A percentile compares a stretch with the other conserved stretches of the same genome.
These are phyloP conservation scores for Eucalyptus sp. DNA, from an alignment of 345 rosid genomes.

Conservation along the genomic window DNA sequence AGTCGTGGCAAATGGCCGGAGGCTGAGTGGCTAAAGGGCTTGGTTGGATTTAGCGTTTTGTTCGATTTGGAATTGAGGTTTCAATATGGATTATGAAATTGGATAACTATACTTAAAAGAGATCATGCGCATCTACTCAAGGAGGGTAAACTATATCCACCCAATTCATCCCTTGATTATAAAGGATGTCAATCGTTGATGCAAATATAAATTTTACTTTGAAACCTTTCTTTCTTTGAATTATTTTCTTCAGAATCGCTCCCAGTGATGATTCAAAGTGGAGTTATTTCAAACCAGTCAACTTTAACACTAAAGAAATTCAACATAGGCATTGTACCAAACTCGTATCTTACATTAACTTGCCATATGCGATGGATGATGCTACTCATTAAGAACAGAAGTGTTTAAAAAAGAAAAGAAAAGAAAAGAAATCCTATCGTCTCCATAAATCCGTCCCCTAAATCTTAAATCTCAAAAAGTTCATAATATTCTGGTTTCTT, in stretches of 20 bases:
- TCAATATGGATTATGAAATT: not conserved
- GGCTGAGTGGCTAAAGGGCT: not conserved
- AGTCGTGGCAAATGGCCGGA: not conserved
- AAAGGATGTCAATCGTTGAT: accelerated
- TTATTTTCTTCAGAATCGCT: not conserved
- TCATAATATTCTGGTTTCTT: not conserved
- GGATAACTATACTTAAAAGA: not conserved
- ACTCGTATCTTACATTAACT: not conserved
- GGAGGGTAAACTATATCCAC: not conserved
- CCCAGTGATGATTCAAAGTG: not conserved
- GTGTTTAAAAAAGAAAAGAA: no score
- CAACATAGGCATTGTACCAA: not conserved
- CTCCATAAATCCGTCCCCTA: no score
- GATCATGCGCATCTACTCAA: not conserved
- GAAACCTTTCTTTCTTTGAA: not conserved
- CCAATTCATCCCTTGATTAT: not conserved
- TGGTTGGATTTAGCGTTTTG: not conserved
- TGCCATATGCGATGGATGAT: not conserved
- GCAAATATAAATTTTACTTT: not conserved
- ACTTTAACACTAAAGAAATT: not conserved
- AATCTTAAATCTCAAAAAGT: not conserved
- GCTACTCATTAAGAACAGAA: not conserved
- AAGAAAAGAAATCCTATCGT: no score
- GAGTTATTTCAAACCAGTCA: not conserved
- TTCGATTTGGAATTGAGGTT: not conserved